A percentile compares a stretch with the other conserved stretches of the same genome.
Evolutionary conservation across 2,329 filamentous ascomycete genomes (phyloP).

Genomic region (Bipolaris oryzae): DNA sequence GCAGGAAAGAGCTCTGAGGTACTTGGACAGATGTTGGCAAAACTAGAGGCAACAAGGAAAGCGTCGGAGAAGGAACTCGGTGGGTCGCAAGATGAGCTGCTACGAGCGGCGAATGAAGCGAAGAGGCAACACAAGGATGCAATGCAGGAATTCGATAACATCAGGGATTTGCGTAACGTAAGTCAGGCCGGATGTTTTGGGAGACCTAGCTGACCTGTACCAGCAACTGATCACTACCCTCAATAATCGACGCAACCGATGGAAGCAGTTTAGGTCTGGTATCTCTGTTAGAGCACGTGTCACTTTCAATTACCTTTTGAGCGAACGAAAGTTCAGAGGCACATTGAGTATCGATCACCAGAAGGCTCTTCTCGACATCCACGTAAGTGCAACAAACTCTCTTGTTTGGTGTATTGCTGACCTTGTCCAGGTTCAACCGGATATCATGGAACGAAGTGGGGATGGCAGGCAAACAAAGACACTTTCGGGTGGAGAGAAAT

Average conservation of each 20-base stretch:
- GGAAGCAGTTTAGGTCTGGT: conserved; percentile 78
- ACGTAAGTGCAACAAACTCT: conserved; percentile 55
- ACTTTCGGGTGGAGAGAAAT: conserved; percentile 94
- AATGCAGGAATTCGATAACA: conserved; percentile 25
- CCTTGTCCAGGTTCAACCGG: conserved; percentile 61
- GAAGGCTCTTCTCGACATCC: conserved; percentile 74
- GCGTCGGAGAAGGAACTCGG: conserved; percentile 40
- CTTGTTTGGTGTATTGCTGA: conserved; percentile 8
- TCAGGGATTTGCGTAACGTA: conserved; percentile 25
- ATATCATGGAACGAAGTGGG: conserved; percentile 70
- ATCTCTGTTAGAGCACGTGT: conserved; percentile 87
- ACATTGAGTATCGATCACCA: conserved; percentile 78
- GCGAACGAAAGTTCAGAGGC: conserved; percentile 87
- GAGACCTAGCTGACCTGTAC: conserved; percentile 6
- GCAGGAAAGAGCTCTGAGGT: conserved; percentile 39
- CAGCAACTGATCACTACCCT: conserved; percentile 67
- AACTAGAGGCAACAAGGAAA: conserved; percentile 36
- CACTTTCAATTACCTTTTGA: conserved; percentile 86
- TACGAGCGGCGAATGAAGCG: conserved; percentile 36
- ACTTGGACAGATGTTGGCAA: conserved; percentile 40
- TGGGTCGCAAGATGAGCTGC: conserved; percentile 42
- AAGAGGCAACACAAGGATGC: conserved; percentile 32
- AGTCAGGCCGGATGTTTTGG: conserved; percentile 1
- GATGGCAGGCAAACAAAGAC: conserved; percentile 86
- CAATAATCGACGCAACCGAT: conserved; percentile 72